Conservation (phyloP, 371 early-diverging fungal genomes). For the Catenaria anguillulae region DNA sequence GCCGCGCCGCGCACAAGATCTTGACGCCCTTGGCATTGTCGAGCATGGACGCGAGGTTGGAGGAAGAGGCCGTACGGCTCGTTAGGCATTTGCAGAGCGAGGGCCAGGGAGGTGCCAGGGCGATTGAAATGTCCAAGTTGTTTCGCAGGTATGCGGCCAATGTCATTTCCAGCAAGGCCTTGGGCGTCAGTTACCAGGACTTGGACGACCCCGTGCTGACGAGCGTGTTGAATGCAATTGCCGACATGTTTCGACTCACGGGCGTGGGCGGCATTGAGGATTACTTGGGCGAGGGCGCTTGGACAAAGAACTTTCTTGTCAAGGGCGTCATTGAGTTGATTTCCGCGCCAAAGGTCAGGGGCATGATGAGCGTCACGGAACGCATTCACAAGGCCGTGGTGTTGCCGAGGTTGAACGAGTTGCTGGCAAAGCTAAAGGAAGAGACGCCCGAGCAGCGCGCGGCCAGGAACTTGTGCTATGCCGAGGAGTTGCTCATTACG, state of each 20-base stretch:
- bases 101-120: too few relatives aligned
- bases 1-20: slow-evolving; percentile 2
- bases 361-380: not conserved
- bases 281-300: not conserved
- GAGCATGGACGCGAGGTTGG: too few relatives aligned
- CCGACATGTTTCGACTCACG: not conserved
- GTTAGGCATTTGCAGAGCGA: too few relatives aligned
- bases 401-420: not conserved
- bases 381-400: not conserved
- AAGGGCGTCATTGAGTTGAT: too few relatives aligned
- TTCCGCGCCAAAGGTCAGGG: too few relatives aligned
- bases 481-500: not conserved
- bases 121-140: too few relatives aligned
- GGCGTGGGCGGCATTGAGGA: not conserved
- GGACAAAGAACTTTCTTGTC: too few relatives aligned
- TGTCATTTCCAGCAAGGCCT: not conserved
- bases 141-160: not conserved
- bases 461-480: not conserved
- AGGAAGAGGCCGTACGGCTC: too few relatives aligned
- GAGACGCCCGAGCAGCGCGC: too few relatives aligned
- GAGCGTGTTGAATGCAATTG: not conserved
- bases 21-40: too few relatives aligned
- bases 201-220: not conserved
- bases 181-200: not conserved
- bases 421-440: not conserved